Evolutionary conservation across 331 rosid species (phyloP).

Genomic region (Rhamnella rubrinervis): DNA sequence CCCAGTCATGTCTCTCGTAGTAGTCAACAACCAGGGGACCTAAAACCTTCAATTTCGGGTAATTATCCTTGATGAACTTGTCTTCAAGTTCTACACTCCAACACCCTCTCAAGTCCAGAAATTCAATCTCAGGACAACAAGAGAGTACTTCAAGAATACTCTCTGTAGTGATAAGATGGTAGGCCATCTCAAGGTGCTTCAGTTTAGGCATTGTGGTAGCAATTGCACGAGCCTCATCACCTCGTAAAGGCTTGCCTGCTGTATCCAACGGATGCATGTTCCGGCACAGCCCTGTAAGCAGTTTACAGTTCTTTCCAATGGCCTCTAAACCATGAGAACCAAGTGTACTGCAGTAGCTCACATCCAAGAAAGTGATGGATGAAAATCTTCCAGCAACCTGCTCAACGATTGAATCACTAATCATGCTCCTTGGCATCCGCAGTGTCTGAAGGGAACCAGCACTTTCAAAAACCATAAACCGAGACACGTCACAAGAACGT

Average conservation of each 20-base stretch:
- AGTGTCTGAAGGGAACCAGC: conserved; percentile 77
- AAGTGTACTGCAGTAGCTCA: conserved; percentile 82
- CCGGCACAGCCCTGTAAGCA: conserved; percentile 66
- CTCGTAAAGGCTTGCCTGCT: conserved; percentile 60
- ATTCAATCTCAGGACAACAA: conserved; percentile 63
- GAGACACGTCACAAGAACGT: conserved; percentile 19
- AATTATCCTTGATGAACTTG: conserved; percentile 45
- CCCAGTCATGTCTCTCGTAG: conserved; percentile 71
- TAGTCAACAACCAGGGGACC: conserved; percentile 64
- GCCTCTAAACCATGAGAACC: conserved; percentile 56
- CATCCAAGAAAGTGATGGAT: conserved; percentile 70
- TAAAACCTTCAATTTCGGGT: conserved; percentile 64
- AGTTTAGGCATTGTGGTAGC: conserved; percentile 94
- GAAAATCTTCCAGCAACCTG: conserved; percentile 64
- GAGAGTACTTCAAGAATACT: conserved; percentile 65
- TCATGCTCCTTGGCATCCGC: conserved; percentile 63
- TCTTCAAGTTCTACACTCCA: conserved; percentile 77
- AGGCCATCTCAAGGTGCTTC: conserved; percentile 90
- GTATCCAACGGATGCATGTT: conserved; percentile 85
- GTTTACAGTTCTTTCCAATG: conserved; percentile 84
- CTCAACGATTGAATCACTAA: conserved; percentile 60
- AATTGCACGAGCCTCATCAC: conserved; percentile 79
- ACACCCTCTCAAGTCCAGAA: conserved; percentile 83
- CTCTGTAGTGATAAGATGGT: conserved; percentile 56
- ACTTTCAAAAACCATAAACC: conserved; percentile 60